A percentile compares a stretch with the other conserved stretches of the same genome.
phyloP scores from a whole-genome alignment of 2,329 filamentous ascomycete species.

The Aureobasidium zeae region DNA sequence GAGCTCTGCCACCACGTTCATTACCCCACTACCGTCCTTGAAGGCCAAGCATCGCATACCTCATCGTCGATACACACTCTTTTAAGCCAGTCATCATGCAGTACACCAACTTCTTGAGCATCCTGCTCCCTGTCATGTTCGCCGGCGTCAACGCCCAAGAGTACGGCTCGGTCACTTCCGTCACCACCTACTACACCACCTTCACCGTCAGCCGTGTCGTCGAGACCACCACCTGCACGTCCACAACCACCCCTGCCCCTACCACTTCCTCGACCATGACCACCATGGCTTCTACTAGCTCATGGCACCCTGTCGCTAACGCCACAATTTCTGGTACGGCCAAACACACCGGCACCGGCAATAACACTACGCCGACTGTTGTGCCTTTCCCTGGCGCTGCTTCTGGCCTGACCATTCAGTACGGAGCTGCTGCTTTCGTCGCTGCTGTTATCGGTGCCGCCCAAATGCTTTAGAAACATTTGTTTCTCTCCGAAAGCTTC shows the following conservation, averaged over 20 bases:
- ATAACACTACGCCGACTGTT: conserved; percentile 5
- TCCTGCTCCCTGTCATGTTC: conserved; percentile 17
- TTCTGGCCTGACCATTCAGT: conserved; percentile 8
- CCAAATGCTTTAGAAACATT: conserved; percentile 4
- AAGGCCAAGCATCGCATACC: conserved; percentile 1
- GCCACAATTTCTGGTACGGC: conserved; percentile 6
- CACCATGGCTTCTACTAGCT: neutral
- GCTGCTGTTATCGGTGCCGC: conserved; percentile 9
- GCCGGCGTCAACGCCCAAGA: conserved; percentile 11
- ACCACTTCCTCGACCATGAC: neutral
- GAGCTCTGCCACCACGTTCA: conserved; percentile 14
- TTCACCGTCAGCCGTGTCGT: conserved; percentile 15
- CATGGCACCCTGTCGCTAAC: conserved; percentile 1
- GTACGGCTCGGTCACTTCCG: conserved; percentile 6
- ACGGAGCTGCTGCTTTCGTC: conserved; percentile 10
- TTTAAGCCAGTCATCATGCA: conserved; percentile 16
- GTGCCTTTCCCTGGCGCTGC: conserved; percentile 13
- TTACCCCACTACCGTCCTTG: conserved; percentile 1
- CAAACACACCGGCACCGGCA: neutral
- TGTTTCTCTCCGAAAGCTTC: too few species aligned
- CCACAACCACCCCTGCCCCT: conserved; percentile 7
- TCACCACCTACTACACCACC: conserved; percentile 17
- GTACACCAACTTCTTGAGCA: conserved; percentile 13
- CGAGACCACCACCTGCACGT: conserved; percentile 12
- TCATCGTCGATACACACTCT: conserved; percentile 5